Base-by-base conservation (phyloP, 805 yeast genomes). In the Metschnikowia henanensis region DNA sequence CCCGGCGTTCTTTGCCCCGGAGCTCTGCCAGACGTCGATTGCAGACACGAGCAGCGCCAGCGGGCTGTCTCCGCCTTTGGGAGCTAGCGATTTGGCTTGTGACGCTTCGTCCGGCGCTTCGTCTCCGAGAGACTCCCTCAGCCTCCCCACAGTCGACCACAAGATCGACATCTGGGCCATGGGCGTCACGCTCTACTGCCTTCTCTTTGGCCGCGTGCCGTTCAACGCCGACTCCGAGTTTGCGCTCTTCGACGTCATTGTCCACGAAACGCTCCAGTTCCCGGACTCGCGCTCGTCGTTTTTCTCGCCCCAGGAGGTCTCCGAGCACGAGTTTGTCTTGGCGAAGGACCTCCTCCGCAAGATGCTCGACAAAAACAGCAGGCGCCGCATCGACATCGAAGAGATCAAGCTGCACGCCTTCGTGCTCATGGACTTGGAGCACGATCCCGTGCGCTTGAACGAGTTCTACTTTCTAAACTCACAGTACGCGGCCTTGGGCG, bases 151-250 rank as follows among this genome's bases (percentile, higher is more conserved):
- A 41, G 84, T 92, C 32, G 84, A 87, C 41, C 75, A 83, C 59
- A 89, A 87, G 62, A 87, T 94, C 43, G 99, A 94, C 66, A 85
- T 92, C n/a, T 94, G 99, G 99, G 96, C 99, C 0, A 65, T 90
- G 17, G 99, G 99, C 9, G 90, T 92, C 5, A 91, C 98, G 0
- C 67, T 94, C 15, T 94, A 82, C 63, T 91, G 97, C 60, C 67
- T 94, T 30, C 60, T 92, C 12, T 92, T 87, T 66, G 99, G 99
- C 9, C 74, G 76, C 50, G 77, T 94, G 34, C 99, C 99, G 2
- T 94, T 92, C 61, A 80, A 83, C 58, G 96, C 91, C 0, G 90
- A 82, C 37, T 81, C 87, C 25, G 96, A 90, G 57, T 92, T 77
- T 66, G 95, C 85, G 46, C 71, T 94, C 40, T 91, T 92, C 63